Evolutionary conservation across 2,329 filamentous ascomycete genomes (phyloP), one percentile per base, ranked within the genome.

Genomic region (Fusarium nygamai): DNA sequence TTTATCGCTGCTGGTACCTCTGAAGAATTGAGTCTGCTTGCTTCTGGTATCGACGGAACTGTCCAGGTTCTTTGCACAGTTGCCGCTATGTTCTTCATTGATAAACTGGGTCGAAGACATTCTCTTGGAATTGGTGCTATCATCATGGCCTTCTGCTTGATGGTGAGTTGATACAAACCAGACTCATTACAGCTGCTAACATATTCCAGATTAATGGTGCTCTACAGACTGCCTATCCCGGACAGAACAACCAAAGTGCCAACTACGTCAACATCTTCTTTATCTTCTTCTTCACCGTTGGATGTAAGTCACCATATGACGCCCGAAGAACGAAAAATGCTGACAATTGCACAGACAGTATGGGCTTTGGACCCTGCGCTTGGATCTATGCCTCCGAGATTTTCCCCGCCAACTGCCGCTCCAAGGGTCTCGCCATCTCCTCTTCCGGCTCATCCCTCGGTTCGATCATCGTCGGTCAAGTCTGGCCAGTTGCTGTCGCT

Each of bases 11-110:
- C 66, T 17, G 66, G 66, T 38, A 69, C 66, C 1, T 69, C 66
- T 5, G 13, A 69, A 8, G 66, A 69, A 14, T 12, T 69, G 46
- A 69, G 66, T 8, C 14, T 69, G 1, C 47, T 69, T 22, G 66
- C 66, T 8, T 69, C 67, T 41, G 67, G 65, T 1, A 69, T 69
- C 4, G 67, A 69, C 4, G 67, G 67, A 8, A 69, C 67, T 13
- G 67, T 69, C 2, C 67, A 69, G 14, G 67, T 69, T 12, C 43
- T 48, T 1, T 69, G 67, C n/a, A 69, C 67, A 14, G 12, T 69
- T 69, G 65, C 67, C 10, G 67, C 67, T 3, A 69, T 69, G 64
- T 69, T 69, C 48, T 69, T 69, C 8, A 69, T 69, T 20, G 67
- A 69, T 12, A 69, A 69, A 27, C n/a, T 69, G 6, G 67, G 67